Conservation (phyloP, 345 rosid genomes). For the Brassica juncea region DNA sequence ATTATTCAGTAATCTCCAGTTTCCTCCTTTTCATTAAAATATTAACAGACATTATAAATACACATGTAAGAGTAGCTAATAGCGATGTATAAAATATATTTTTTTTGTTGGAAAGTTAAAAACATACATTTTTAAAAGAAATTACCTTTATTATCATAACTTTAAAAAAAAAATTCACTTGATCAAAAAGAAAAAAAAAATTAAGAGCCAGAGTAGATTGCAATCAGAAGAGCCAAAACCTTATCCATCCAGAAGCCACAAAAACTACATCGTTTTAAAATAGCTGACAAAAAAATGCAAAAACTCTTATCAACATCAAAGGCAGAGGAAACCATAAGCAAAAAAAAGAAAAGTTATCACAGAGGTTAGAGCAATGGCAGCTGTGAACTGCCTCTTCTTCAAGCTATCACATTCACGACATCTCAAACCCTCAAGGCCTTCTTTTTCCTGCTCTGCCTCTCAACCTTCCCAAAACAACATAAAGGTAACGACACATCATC, state of each 20-base stretch:
- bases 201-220: not conserved
- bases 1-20: too few species aligned
- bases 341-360: not conserved
- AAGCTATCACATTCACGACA: constrained; percentile 23
- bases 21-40: too few species aligned
- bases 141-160: not conserved
- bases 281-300: not conserved
- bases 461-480: constrained; percentile 79
- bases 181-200: not conserved
- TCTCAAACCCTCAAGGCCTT: constrained; percentile 44
- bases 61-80: too few species aligned
- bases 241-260: constrained; percentile 24
- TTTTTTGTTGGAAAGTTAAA: not conserved
- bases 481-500: constrained; percentile 53
- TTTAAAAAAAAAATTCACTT: not conserved
- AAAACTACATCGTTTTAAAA: not conserved
- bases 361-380: constrained; percentile 54
- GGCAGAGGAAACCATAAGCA: not conserved
- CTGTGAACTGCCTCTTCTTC: constrained; percentile 51
- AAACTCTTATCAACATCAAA: constrained; percentile 35
- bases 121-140: not conserved
- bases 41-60: too few species aligned
- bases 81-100: not conserved
- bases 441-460: constrained; percentile 55
- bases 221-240: constrained; percentile 10